Evolutionary conservation across 768 basidiomycete species (phyloP).

Genomic region (Pleurotus ostreatus): DNA sequence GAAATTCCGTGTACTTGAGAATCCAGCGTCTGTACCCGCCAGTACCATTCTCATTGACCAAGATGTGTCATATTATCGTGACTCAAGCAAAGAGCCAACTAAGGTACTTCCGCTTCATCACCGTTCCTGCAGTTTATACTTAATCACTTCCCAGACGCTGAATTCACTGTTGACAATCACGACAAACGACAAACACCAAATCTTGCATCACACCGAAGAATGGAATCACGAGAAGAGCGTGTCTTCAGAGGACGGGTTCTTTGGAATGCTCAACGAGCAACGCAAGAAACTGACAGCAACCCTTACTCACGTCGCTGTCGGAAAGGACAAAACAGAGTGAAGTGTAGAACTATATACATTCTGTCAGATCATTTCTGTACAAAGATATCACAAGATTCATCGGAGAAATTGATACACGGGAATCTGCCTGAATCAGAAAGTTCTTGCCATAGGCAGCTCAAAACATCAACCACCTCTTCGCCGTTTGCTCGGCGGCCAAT

Average conservation of each 20-base stretch:
- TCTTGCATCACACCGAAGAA: slow-evolving; percentile 37
- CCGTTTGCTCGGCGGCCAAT: slow-evolving; percentile 54
- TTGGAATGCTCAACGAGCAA: slow-evolving; percentile 40
- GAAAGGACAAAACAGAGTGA: slow-evolving; percentile 8
- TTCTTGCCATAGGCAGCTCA: not conserved
- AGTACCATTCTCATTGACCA: slow-evolving; percentile 41
- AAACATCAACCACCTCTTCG: slow-evolving; percentile 53
- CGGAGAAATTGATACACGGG: too few species aligned
- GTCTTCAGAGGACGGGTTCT: slow-evolving; percentile 34
- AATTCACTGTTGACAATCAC: slow-evolving; percentile 40
- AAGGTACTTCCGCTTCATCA: slow-evolving; percentile 23
- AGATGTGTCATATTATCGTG: slow-evolving; percentile 41
- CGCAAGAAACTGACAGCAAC: slow-evolving; percentile 38
- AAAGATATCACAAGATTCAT: too few species aligned
- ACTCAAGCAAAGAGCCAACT: slow-evolving; percentile 32
- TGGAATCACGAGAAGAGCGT: slow-evolving; percentile 39
- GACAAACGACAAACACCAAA: slow-evolving; percentile 30
- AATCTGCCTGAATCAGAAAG: not conserved
- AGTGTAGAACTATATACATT: too few species aligned
- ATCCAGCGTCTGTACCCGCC: slow-evolving; percentile 30
- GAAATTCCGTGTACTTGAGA: slow-evolving; percentile 36
- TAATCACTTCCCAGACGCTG: slow-evolving; percentile 20
- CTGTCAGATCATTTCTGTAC: too few species aligned
- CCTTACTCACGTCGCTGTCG: slow-evolving; percentile 29
- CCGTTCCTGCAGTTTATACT: too few species aligned